Percentiles rank a stretch among this genome's conserved stretches.
Conservation (phyloP, 805 yeast genomes). For the Myxozyma melibiosi region DNA sequence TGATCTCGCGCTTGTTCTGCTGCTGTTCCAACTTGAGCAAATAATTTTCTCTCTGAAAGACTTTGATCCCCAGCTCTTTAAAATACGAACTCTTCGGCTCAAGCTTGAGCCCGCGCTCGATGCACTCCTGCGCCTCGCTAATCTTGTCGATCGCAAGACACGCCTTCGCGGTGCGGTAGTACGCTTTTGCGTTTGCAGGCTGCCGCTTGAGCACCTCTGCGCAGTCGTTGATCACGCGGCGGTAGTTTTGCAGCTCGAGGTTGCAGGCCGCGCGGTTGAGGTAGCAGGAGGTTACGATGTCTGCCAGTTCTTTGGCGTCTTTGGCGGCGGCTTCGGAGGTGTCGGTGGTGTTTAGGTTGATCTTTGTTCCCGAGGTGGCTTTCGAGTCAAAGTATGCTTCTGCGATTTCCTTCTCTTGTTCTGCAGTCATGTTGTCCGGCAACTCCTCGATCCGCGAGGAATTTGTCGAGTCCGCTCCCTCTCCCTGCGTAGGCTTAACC, state of each 20-base stretch:
- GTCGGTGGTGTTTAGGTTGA: background rate
- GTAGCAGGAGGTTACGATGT: slow-evolving; percentile 63
- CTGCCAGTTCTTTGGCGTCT: slow-evolving; percentile 43
- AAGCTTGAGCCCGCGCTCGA: slow-evolving; percentile 63
- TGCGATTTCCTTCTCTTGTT: slow-evolving; percentile 20
- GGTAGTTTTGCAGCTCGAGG: slow-evolving; percentile 77
- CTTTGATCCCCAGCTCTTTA: slow-evolving; percentile 50
- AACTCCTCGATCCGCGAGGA: background rate
- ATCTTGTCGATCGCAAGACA: slow-evolving; percentile 64
- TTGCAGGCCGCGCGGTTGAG: slow-evolving; percentile 91
- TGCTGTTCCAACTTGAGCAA: slow-evolving; percentile 39
- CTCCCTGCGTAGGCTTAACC: background rate
- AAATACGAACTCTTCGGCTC: slow-evolving; percentile 65
- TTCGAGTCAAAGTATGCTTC: slow-evolving; percentile 19
- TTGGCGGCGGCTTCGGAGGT: slow-evolving; percentile 26
- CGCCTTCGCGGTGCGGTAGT: slow-evolving; percentile 82
- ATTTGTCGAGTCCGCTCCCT: background rate
- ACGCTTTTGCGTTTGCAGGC: slow-evolving; percentile 77
- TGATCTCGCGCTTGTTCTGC: slow-evolving; percentile 44
- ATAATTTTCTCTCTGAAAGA: slow-evolving; percentile 43
- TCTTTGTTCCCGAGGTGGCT: background rate
- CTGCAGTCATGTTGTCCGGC: background rate
- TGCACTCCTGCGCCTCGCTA: slow-evolving; percentile 71
- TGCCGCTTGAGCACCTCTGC: slow-evolving; percentile 65
- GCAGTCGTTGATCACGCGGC: slow-evolving; percentile 86